phyloP scores from a whole-genome alignment of 441 rosid species.

The Melastoma candidum region DNA sequence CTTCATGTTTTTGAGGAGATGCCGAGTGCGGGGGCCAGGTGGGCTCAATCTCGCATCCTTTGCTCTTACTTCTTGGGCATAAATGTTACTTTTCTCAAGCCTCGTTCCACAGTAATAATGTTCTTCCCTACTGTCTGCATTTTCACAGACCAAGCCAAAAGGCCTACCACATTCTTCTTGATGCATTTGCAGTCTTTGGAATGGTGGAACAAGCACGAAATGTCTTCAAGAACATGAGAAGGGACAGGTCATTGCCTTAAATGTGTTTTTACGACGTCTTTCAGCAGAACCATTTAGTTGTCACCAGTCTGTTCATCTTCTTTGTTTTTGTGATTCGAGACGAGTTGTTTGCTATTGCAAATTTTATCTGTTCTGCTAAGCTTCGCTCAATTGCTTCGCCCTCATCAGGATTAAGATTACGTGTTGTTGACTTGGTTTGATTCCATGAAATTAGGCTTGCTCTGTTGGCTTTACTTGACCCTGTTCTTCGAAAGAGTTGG shows the following conservation, averaged over 20 bases:
- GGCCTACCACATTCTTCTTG: slow-evolving; percentile 89
- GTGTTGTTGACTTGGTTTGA: too few species aligned
- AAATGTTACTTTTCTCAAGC: neutral
- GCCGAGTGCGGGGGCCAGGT: slow-evolving; percentile 96
- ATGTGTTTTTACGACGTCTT: neutral
- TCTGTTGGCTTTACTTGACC: too few species aligned
- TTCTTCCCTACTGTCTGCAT: slow-evolving; percentile 4
- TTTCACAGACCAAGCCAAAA: slow-evolving; percentile 75
- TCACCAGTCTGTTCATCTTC: neutral
- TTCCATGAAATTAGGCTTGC: too few species aligned
- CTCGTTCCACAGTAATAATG: neutral
- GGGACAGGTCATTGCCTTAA: slow-evolving; percentile 54
- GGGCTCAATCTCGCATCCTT: neutral
- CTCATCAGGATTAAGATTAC: too few species aligned
- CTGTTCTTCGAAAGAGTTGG: too few species aligned
- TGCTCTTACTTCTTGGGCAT: slow-evolving; percentile 6
- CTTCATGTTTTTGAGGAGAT: slow-evolving; percentile 94
- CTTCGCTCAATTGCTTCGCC: too few species aligned
- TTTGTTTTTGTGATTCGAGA: neutral
- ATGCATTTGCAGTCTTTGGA: slow-evolving; percentile 87
- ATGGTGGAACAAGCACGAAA: slow-evolving; percentile 92
- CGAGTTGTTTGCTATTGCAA: neutral
- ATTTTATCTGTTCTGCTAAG: neutral
- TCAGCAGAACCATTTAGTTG: neutral
- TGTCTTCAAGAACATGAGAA: slow-evolving; percentile 88